Base-by-base conservation (phyloP, 257 asterid genomes). In the Nicotiana tabacum region DNA sequence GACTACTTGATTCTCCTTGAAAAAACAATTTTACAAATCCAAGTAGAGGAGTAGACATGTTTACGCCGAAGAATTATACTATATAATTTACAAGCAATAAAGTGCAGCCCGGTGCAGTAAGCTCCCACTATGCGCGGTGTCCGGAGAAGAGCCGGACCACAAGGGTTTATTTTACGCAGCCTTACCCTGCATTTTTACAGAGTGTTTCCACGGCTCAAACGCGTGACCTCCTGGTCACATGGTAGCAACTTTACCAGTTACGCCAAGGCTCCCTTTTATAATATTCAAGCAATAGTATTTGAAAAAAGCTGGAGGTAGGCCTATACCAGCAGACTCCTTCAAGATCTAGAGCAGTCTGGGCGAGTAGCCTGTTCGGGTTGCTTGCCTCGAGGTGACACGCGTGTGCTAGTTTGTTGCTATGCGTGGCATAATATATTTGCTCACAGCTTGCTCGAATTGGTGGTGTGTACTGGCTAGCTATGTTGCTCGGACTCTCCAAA, bases 11-110 rank as follows among this genome's bases (percentile, higher is more conserved):
- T 69, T 39, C n/a, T 1, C 58, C 57, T 70, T 70, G 6, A 10
- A 39, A 39, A 39, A 39, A 39, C 78, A 39, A 39, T 39, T 7
- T 39, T 39, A 39, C 48, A n/a, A 70, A 70, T 43, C 58, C 78
- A 70, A 39, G 77, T 70, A 70, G 33, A 39, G 33, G 78, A n/a
- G 78, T 39, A 69, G 27, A 37, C 77, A 69, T 69, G 57, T 68
- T 68, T 35, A 35, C 77, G 1, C 17, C 2, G 55, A 17, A 37
- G 33, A 37, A 18, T 68, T 46, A 18, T 69, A n/a, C 57, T 10
- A 4, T 13, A 43, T 18, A 5, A 39, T 39, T 35, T 43, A 70
- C 78, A 39, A n/a, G 58, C 33, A 39, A 70, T 70, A 5, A 3
- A 32, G 35, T 32, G 35, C 35, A 32, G 35, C 35, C 4, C 35